Base-by-base conservation (phyloP, 345 rosid genomes). In the Heritiera littoralis region DNA sequence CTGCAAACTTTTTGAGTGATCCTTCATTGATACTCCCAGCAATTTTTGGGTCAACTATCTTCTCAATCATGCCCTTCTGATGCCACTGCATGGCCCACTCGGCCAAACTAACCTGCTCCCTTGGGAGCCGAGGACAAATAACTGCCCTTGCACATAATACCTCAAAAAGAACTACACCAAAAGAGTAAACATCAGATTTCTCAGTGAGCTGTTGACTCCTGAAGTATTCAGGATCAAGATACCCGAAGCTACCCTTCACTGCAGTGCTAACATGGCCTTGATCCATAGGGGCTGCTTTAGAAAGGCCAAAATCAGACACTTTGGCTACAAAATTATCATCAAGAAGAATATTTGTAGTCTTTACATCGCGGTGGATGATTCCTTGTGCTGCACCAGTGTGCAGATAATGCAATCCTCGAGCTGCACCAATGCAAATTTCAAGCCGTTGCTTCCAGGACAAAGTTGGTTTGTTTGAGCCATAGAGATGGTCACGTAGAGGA, bases 201-300 rank as follows among this genome's bases (percentile, higher is more conserved):
- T 92, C 96, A 0, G 96, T 93, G 4, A 93, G 92, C 71, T 93
- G 98, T 46, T 94, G 97, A 61, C 92, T 86, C 74, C 92, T 75
- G 86, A 94, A 94, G 87, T 93, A 91, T 78, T 94, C 97, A 0
- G 95, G 98, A 72, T 92, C 97, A 15, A 92, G 90, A 58, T 92
- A 94, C 54, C 98, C 97, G 28, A 94, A 94, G 79, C 98, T 94
- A 13, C 97, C 98, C 79, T 94, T 93, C 70, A 94, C 97, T 0
- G 97, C 95, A 0, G 97, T 93, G 91, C 98, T 93, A 15, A 92
- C 97, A 63, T 89, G 87, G 11, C 90, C 93, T 51, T 89, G 89
- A 4, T 90, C 93, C 88, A 88, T 77, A 0, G 97, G 89, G 12
- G 95, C 93, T 59, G 86, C 94, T 80, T 93, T 92, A 6, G 94